Evolutionary conservation across 129 eudicot species (phyloP), one percentile per base, ranked within the genome.

Genomic region (Calendula officinalis): DNA sequence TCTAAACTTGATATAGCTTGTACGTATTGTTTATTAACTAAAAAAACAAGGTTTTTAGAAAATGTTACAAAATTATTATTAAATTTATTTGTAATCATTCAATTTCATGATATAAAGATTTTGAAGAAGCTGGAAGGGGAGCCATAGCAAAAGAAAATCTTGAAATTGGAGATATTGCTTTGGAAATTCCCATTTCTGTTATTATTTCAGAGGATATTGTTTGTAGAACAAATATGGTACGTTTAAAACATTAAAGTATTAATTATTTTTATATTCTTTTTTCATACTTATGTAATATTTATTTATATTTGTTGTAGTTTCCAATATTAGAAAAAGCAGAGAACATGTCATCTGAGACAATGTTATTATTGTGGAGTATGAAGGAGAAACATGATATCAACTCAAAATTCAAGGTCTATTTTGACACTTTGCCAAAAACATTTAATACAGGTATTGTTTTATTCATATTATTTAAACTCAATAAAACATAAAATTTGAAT

Each of bases 81-180:
- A 22, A n/a, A 22, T 22, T 38, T 3, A 39, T 47, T 8, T 9
- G 1, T 6, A 38, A 5, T 56, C 13, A 37, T n/a, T 57, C 17
- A 6, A 54, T 53, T 33, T 6, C 42, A 44, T 68, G 48, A 64
- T 48, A 57, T 77, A 2, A 41, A 92, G 96, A 81, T 75, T 67
- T 92, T 83, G 96, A 88, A 81, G 98, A 91, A 85, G 98, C 95
- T 58, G 96, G 98, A 72, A 81, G 98, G 79, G 98, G 98, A 37
- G 95, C 82, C 17, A 71, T 88, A 62, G 98, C 98, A 41, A 74
- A 64, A 49, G 85, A 85, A 66, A 80, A 88, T 77, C 76, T 88
- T 14, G 68, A 81, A 34, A 84, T 75, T 61, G 96, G 96, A 64
- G 98, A 92, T 66, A 62, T 85, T 75, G 98, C 86, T 64, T 45